Evolutionary conservation across 2,329 filamentous ascomycete genomes (phyloP).

Genomic region (Paracorniculantispora psalliotae): DNA sequence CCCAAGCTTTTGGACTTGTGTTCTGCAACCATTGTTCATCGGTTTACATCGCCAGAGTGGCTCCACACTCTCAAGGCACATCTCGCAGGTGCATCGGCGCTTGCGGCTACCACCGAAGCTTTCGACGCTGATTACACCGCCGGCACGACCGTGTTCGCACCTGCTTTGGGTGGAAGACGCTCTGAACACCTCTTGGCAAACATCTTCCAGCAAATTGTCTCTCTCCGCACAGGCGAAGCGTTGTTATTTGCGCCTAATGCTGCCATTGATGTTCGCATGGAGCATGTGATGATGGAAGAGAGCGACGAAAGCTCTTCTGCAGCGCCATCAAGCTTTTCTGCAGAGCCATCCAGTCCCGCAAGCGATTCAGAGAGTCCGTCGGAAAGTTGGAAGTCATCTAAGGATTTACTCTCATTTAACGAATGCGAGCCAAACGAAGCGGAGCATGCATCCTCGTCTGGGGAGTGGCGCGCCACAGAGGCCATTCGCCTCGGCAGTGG

Average conservation of each 20-base stretch:
- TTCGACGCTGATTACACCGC: not conserved
- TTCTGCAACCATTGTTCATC: conserved; percentile 61
- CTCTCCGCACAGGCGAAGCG: conserved; percentile 39
- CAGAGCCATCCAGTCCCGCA: not conserved
- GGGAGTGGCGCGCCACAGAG: not conserved
- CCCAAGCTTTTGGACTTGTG: conserved; percentile 63
- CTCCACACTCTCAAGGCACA: conserved; percentile 35
- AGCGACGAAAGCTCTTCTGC: not conserved
- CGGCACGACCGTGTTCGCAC: not conserved
- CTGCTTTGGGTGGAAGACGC: not conserved
- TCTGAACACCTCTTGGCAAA: conserved; percentile 16
- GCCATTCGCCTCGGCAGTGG: conserved; percentile 29
- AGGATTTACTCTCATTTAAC: not conserved
- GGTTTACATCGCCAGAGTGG: conserved; percentile 62
- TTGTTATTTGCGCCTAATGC: conserved; percentile 43
- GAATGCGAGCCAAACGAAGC: not conserved
- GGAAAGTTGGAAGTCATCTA: not conserved
- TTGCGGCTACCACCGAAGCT: not conserved
- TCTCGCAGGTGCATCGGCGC: conserved; percentile 31
- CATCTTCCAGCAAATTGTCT: conserved; percentile 39
- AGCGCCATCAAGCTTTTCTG: not conserved
- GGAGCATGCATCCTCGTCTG: too few species aligned
- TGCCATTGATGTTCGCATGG: conserved; percentile 26
- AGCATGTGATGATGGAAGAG: not conserved
- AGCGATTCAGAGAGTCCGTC: not conserved